Conservation (phyloP, 257 asterid genomes). For the Lithospermum erythrorhizon region DNA sequence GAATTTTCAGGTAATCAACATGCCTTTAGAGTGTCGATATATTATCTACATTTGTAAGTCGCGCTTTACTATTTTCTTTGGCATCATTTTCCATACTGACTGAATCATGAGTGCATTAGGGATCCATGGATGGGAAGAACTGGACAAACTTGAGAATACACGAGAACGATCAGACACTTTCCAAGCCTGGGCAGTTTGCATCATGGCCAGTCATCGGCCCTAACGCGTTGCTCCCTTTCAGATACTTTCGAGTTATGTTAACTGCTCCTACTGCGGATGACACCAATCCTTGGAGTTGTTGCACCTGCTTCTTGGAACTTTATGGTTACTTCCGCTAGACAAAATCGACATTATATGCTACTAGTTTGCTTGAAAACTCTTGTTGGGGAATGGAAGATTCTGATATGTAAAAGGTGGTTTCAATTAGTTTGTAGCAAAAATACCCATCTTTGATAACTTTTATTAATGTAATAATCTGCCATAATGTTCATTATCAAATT, state of each 20-base stretch:
- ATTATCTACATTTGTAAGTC: not conserved
- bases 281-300: conserved; percentile 71
- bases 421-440: no score
- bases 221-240: conserved; percentile 73
- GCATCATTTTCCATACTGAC: not conserved
- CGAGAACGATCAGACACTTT: conserved; percentile 61
- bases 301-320: conserved; percentile 91
- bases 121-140: conserved; percentile 68
- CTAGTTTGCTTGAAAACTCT: no score
- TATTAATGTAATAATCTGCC: no score
- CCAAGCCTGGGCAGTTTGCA: conserved; percentile 87
- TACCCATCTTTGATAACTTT: no score
- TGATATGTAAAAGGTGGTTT: no score
- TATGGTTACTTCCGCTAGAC: conserved; percentile 69
- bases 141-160: conserved; percentile 82
- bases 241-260: conserved; percentile 59
- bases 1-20: conserved; percentile 63
- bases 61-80: not conserved
- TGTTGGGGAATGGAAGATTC: no score
- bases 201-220: conserved; percentile 85
- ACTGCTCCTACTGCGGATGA: conserved; percentile 58
- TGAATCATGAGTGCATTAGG: conserved; percentile 71
- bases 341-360: not conserved
- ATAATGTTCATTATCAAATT: no score
- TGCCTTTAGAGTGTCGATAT: not conserved